Evolutionary conservation across 805 yeast genomes (phyloP).

Genomic region (Suhomyces sp.): DNA sequence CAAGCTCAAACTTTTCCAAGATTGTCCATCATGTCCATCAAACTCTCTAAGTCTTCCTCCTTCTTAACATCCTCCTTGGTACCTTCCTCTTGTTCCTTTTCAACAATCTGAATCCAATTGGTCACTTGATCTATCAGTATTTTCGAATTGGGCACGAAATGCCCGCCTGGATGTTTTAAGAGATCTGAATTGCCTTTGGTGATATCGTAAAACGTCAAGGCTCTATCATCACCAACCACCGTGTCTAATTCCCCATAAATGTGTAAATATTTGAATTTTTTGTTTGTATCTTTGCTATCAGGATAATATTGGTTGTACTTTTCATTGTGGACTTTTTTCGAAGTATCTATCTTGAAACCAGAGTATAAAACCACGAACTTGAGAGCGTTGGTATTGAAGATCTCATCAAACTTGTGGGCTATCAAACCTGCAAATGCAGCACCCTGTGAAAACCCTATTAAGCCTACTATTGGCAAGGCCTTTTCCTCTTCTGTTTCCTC

Average conservation of each 20-base stretch:
- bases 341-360: constrained; percentile 48
- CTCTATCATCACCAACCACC: constrained; percentile 73
- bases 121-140: constrained; percentile 38
- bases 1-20: constrained; percentile 18
- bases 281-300: constrained; percentile 19
- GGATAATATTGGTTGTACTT: constrained; percentile 24
- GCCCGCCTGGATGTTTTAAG: constrained; percentile 93
- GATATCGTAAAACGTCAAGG: constrained; percentile 52
- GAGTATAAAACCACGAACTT: constrained; percentile 77
- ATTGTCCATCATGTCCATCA: constrained; percentile 41
- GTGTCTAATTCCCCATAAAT: constrained; percentile 86
- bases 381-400: constrained; percentile 49
- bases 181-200: constrained; percentile 50
- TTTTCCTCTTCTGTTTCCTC: constrained; percentile 15
- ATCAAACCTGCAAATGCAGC: constrained; percentile 81
- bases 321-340: constrained; percentile 23
- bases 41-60: constrained; percentile 28
- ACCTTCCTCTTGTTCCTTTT: constrained; percentile 12
- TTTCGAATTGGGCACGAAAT: constrained; percentile 89
- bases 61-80: constrained; percentile 12
- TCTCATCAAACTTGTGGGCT: constrained; percentile 54
- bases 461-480: constrained; percentile 71
- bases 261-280: constrained; percentile 51
- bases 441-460: constrained; percentile 93
- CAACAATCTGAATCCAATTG: constrained; percentile 35